Base-by-base conservation (phyloP, 345 rosid genomes). In the Geranium brycei region DNA sequence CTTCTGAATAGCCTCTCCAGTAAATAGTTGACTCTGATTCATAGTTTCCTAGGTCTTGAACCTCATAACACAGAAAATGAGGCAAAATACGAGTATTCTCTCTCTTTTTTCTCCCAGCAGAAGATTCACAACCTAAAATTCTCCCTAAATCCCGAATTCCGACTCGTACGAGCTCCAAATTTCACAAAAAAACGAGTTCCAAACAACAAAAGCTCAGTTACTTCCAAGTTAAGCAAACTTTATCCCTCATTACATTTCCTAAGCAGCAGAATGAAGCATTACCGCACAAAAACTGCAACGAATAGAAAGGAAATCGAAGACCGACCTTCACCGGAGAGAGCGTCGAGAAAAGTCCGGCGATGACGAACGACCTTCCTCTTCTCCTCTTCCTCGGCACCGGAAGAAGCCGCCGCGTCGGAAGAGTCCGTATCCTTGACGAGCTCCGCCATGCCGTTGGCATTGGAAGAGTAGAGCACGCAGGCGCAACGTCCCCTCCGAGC, bases 271-370 rank as follows among this genome's bases (percentile, higher is more conserved):
- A 71, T 32, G 31, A 61, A 62, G 16, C 1, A 64, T 12, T 55
- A 55, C 13, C 53, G 53, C 53, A 47, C 53, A 65, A 30, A 65
- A 64, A 66, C 10, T 35, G 41, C 41, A 4, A 35, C 10, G 41
- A 35, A 35, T 1, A 40, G 19, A 28, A 19, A 57, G 55, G 3
- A 3, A 62, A 31, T 3, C 61, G 14, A 55, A 51, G 64, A 5
- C 51, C 60, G 68, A 93, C 99, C 99, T 82, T 85, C 67, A 69
- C 82, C 95, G 31, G 83, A 80, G 35, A 72, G 80, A 14, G 82
- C 99, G 64, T 90, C 87, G 47, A 86, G 73, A 72, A 92, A 87
- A 51, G 88, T 77, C 66, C 90, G 89, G 4, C 82, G 75, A 73
- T 81, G 91, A 67, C 60, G 71, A 31, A 64, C 69, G 74, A 72